Base-by-base conservation (phyloP, 306 rosid species). In the Corylus avellana region DNA sequence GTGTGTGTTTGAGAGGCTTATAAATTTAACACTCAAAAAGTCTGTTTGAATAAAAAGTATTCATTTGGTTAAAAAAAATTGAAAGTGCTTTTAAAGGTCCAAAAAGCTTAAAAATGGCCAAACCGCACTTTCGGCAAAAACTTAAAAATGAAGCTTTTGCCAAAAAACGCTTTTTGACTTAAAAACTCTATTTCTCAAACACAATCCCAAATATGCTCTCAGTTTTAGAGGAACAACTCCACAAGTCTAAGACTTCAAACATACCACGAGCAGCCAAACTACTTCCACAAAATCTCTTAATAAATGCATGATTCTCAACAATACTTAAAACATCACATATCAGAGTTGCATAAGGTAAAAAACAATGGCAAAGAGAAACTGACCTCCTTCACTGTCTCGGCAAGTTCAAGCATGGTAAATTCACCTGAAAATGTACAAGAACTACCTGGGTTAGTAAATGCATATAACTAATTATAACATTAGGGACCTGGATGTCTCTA, bases 361-460 rank as follows among this genome's bases (percentile, higher is more conserved):
- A 57, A 75, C 25, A 63, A 74, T 27, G 53, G 18, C 22, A 76
- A 73, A 20, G 51, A 77, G 54, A 64, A 37, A 80, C 87, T 81
- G 2, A 91, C 98, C 98, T 95, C 98, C 88, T 95, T 95, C 77
- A 95, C 97, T 0, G 91, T 92, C 87, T 95, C 92, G 4, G 98
- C 98, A 56, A 95, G 97, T 85, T 95, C 98, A 3, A 86, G 82
- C 97, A 95, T 89, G 77, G 98, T 95, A 81, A 95, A 95, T 90
- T 95, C 98, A 84, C 98, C 98, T 93, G 87, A 76, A 87, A 76
- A 75, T 12, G 59, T 20, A 81, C 37, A 42, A 63, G 79, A 53
- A 54, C 50, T 27, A 37, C 17, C 77, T 3, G 22, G 42, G 42
- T 82, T 47, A 77, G 50, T 47, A 20, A 20, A 18, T 13, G 11